Base-by-base conservation (phyloP, 2,329 filamentous ascomycete species). In the Esteya vermicola region DNA sequence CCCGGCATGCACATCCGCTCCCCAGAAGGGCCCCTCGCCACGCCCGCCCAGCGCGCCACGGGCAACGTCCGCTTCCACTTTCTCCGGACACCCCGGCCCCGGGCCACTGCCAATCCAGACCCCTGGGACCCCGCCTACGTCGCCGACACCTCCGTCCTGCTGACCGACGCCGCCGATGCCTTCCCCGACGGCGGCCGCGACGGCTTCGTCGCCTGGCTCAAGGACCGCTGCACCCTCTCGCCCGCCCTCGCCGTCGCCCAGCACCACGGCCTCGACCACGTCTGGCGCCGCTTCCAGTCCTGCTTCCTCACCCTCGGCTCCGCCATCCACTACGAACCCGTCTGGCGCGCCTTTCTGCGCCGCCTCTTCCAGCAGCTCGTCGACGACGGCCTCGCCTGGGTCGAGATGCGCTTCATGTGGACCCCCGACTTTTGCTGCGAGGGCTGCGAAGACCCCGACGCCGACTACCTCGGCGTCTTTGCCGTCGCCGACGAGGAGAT, bases 311-410 rank as follows among this genome's bases (percentile, higher is more conserved):
- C 89, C 4, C 68, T 89, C 33, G 73, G 74, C 31, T 79, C 76
- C 14, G 72, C 94, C 38, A 68, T 94, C 36, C 83, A 81, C 59
- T 94, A 95, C 59, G 89, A 95, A 59, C 88, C 88, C 13, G 84
- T 96, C 46, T 89, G 84, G 60, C 75, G 85, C 20, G 65, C 67
- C 16, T 93, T 85, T 52, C 62, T 95, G 44, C 75, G 71, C 22
- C 70, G 74, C 19, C 67, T 95, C 50, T 74, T 93, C 57, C 63
- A 63, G 36, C 69, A 79, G 36, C 65, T 95, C 19, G 67, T 78
- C n/a, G 74, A 74, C 4, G 89, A 98, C 55, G 85, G 86, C 5
- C 75, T 95, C 23, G 76, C 69, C 51, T 96, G 85, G 70, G 81
- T 82, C 13, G 91, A 96, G 54, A 63, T 95, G 45, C 72, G 71